Base-by-base conservation (phyloP, 2,329 filamentous ascomycete species). In the Monosporascus sp. region DNA sequence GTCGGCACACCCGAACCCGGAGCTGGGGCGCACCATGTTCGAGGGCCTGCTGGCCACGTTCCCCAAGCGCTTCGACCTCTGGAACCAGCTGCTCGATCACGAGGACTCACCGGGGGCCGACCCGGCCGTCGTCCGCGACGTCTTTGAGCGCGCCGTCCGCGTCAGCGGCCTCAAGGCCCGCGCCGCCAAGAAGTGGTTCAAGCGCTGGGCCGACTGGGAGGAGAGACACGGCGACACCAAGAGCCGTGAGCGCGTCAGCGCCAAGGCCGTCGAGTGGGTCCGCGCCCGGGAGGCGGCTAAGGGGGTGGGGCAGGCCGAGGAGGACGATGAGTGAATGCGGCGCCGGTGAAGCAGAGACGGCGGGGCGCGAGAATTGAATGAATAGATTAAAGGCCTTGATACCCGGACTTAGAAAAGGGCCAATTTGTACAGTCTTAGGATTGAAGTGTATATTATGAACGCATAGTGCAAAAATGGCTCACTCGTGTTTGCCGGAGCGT, bases 21-120 rank as follows among this genome's bases (percentile, higher is more conserved):
- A 99, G 74, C 89, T 90, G 54, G 94, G 94, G 9, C 87, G 95
- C 18, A 99, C 95, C 25, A 87, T 97, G 66, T 97, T 97, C 64
- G 93, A 97, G 71, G 88, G 87, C 39, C 78, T 99, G 8, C 78
- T 99, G 7, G 82, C 84, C 37, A 87, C 88, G 5, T 96, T 87
- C 76, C 90, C 91, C 46, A 96, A 95, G 77, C 89, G 90, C 69
- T 84, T 90, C 55, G 91, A 97, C 68, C 77, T 97, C 50, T 97
- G 93, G 93, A 94, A 90, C 70, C 87, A 96, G 71, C 85, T 96
- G 60, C 74, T 97, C 1, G 91, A 96, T 67, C 79, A 97, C 52
- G 94, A 99, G 74, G 82, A 83, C 54, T 74, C 70, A 17, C 65
- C 68, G n/a, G 77, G 79, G 37, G 69, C 70, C 11, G 80, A 85